Conservation (phyloP, 2,329 filamentous ascomycete species). For the Alternaria angustiovoidea region DNA sequence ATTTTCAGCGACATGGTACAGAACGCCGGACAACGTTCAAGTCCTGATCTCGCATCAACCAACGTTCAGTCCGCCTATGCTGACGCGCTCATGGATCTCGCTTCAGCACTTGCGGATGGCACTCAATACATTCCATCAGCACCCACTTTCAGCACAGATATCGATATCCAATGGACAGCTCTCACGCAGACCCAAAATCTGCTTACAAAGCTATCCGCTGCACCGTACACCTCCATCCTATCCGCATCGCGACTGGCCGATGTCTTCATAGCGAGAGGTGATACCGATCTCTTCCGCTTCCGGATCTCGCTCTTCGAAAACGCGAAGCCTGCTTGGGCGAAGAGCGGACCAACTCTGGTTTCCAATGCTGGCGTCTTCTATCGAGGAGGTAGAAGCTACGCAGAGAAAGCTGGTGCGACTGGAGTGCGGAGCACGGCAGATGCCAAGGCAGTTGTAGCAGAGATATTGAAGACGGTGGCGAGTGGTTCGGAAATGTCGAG, state of each 20-base stretch:
- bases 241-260: slow-evolving; percentile 39
- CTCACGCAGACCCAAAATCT: slow-evolving; percentile 42
- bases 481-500: slow-evolving; percentile 46
- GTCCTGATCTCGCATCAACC: slow-evolving; percentile 59
- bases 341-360: slow-evolving; percentile 45
- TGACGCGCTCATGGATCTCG: slow-evolving; percentile 64
- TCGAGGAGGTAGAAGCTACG: slow-evolving; percentile 44
- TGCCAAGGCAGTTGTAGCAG: slow-evolving; percentile 59
- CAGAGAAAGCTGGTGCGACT: slow-evolving; percentile 34
- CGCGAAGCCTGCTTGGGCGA: slow-evolving; percentile 42
- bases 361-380: slow-evolving; percentile 52
- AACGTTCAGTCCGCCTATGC: slow-evolving; percentile 64
- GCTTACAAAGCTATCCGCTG: slow-evolving; percentile 35
- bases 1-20: slow-evolving; percentile 44
- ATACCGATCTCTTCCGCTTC: slow-evolving; percentile 47
- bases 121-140: slow-evolving; percentile 23
- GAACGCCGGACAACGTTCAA: slow-evolving; percentile 58
- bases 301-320: slow-evolving; percentile 31
- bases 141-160: slow-evolving; percentile 23
- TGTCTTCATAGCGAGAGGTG: slow-evolving; percentile 45
- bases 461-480: slow-evolving; percentile 55
- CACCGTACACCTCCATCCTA: slow-evolving; percentile 25
- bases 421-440: slow-evolving; percentile 56
- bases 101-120: slow-evolving; percentile 54
- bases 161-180: slow-evolving; percentile 44